Evolutionary conservation across 306 rosid genomes (phyloP).

Genomic region (Dicorynia guianensis): DNA sequence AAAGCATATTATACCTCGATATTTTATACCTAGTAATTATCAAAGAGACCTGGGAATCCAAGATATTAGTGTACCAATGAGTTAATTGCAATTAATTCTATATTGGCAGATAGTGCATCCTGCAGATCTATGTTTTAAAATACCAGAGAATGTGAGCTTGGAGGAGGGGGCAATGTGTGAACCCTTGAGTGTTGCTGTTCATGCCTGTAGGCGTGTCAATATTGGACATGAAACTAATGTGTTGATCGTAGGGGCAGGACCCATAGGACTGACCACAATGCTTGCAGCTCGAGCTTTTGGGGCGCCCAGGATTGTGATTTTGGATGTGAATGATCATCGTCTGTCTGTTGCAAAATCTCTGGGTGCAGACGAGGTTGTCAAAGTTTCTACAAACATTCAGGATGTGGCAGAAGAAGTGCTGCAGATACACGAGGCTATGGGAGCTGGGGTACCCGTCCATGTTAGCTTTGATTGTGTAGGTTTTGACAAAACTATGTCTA

Average conservation of each 20-base stretch:
- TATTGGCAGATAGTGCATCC: conserved; percentile 55
- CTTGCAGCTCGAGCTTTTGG: conserved; percentile 58
- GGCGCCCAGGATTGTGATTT: conserved; percentile 49
- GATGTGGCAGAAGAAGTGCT: conserved; percentile 49
- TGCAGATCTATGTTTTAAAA: conserved; percentile 45
- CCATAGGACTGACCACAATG: conserved; percentile 51
- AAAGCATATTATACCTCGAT: too few relatives aligned
- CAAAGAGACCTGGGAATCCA: too few relatives aligned
- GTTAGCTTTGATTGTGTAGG: conserved; percentile 58
- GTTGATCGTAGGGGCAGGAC: conserved; percentile 54
- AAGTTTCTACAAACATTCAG: conserved; percentile 46
- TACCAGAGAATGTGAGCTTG: conserved; percentile 52
- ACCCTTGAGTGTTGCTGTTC: conserved; percentile 52
- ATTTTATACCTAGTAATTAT: too few relatives aligned
- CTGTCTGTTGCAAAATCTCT: conserved; percentile 52
- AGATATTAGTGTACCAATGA: neutral
- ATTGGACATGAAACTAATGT: conserved; percentile 47
- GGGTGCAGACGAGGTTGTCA: conserved; percentile 46
- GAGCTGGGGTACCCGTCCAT: conserved; percentile 38
- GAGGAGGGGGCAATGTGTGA: conserved; percentile 65
- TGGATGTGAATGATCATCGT: conserved; percentile 49
- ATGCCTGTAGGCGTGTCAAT: conserved; percentile 57
- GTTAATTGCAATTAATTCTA: conserved; percentile 18
- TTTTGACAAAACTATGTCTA: conserved; percentile 50
- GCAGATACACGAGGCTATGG: conserved; percentile 44